These are phyloP conservation scores for Juglanconis sp. DNA, from an alignment of 2,329 filamentous ascomycete genomes.

Conservation along the genomic window DNA sequence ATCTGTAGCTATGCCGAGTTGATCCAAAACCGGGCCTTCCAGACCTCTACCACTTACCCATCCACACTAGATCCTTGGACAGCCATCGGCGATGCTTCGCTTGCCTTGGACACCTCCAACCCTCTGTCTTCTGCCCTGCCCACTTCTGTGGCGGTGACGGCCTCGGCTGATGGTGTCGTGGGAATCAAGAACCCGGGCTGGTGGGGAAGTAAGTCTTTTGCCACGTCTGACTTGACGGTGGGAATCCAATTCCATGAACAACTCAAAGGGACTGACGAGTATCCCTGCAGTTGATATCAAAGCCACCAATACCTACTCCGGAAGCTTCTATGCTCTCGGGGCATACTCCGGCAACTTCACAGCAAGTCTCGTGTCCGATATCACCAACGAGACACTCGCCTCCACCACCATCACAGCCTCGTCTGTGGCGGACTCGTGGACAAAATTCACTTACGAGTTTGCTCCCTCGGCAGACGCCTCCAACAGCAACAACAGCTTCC, in stretches of 20 bases:
- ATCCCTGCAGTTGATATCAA: slow-evolving; percentile 8
- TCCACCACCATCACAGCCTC: slow-evolving; percentile 44
- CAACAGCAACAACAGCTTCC: slow-evolving; percentile 24
- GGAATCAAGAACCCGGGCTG: slow-evolving; percentile 15
- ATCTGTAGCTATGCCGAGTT: slow-evolving; percentile 58
- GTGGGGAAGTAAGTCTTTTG: slow-evolving; percentile 14
- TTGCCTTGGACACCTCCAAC: slow-evolving; percentile 43
- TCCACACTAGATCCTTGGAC: slow-evolving; percentile 45
- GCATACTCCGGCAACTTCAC: slow-evolving; percentile 45
- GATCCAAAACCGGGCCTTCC: slow-evolving; percentile 68
- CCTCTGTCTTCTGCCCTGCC: slow-evolving; percentile 52
- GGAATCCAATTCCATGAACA: background rate
- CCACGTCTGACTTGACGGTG: too few relatives aligned
- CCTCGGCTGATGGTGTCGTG: slow-evolving; percentile 7
- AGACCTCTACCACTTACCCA: slow-evolving; percentile 44
- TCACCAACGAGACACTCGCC: slow-evolving; percentile 43
- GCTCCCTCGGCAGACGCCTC: slow-evolving; percentile 43
- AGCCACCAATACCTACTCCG: slow-evolving; percentile 35
- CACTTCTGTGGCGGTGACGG: slow-evolving; percentile 45
- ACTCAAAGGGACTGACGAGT: background rate
- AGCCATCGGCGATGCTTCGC: slow-evolving; percentile 37
- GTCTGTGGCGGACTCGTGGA: slow-evolving; percentile 41
- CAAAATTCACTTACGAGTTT: slow-evolving; percentile 48
- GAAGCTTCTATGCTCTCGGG: slow-evolving; percentile 53
- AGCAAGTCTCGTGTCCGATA: slow-evolving; percentile 42